Evolutionary conservation across 768 basidiomycete species (phyloP), one percentile per base, ranked within the genome.

Genomic region (Leccinum uliginosum): DNA sequence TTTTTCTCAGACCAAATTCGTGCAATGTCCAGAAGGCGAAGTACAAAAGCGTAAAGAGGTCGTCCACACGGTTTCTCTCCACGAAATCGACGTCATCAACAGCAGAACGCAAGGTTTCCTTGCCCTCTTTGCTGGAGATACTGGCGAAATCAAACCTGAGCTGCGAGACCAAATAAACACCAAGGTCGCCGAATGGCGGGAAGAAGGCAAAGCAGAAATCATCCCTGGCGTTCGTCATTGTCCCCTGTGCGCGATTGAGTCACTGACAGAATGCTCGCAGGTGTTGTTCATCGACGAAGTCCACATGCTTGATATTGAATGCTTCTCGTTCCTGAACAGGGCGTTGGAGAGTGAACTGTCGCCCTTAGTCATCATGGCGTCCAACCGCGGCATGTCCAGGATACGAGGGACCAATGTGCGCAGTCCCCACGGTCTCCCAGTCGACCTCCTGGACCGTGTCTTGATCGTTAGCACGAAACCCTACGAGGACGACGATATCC

Each of bases 11-110:
- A 98, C 96, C 45, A 95, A 89, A 78, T 98, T 98, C 65, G 94
- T 99, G 11, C 93, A 95, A 78, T 96, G 93, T 69, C 97, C 97
- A 4, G 93, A 96, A 62, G 97, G 97, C 55, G 96, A 99, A 74
- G 86, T 98, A 56, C 97, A 98, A 77, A 95, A 94, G 66, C 87
- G 96, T 61, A 93, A 93, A 78, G 94, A 98, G 74, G 91, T 98
- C 57, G 91, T 94, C 8, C 97, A 99, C 73, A 98, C 95, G 0
- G 95, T 98, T 10, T 94, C 95, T 1, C 78, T 99, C 14, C 97
- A 98, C 73, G 97, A 99, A 75, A 98, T 99, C 65, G 97, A 99
- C 68, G 95, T 98, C 53, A 98, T 98, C 78, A 99, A 98, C 78
- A 93, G 91, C 61, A 84, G 96, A 51, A 98, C 96, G 6, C 97